Percentiles rank a stretch among this genome's conserved stretches.
Evolutionary conservation across 768 basidiomycete genomes (phyloP).

Genomic region (Tricholoma matsutake): DNA sequence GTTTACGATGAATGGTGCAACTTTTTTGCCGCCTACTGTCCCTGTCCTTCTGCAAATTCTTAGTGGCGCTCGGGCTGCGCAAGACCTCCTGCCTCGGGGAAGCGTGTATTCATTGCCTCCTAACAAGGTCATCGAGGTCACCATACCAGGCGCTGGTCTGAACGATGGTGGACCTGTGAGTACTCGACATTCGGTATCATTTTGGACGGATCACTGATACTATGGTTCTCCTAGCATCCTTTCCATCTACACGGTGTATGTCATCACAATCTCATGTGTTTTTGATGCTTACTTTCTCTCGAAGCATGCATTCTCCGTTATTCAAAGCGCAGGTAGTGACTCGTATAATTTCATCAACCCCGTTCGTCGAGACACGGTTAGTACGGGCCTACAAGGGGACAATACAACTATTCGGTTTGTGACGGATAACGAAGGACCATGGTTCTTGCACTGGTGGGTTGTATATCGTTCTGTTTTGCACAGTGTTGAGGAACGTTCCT

Average conservation of each 20-base stretch:
- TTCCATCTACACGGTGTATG: slow-evolving; percentile 32
- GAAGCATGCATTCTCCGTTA: slow-evolving; percentile 38
- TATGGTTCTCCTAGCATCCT: slow-evolving; percentile 19
- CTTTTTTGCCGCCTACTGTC: slow-evolving; percentile 34
- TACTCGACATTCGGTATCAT: slow-evolving; percentile 5
- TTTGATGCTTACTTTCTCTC: background rate
- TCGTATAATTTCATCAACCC: slow-evolving; percentile 22
- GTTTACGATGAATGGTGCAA: slow-evolving; percentile 28
- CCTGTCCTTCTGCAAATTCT: slow-evolving; percentile 49
- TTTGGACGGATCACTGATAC: background rate
- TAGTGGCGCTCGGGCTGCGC: slow-evolving; percentile 37
- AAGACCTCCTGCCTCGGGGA: slow-evolving; percentile 36
- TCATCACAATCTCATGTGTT: background rate
- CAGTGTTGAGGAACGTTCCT: background rate
- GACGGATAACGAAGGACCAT: slow-evolving; percentile 64
- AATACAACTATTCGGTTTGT: slow-evolving; percentile 51
- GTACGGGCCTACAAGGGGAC: slow-evolving; percentile 27
- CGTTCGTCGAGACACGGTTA: slow-evolving; percentile 34
- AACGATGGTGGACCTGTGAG: slow-evolving; percentile 26
- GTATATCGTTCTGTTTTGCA: background rate
- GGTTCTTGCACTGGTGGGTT: slow-evolving; percentile 23
- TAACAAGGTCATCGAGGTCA: slow-evolving; percentile 46
- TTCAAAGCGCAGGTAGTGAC: slow-evolving; percentile 28
- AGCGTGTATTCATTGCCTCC: slow-evolving; percentile 40
- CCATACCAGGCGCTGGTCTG: slow-evolving; percentile 30